These are phyloP conservation scores for Neurospora sp. DNA, from an alignment of 495 filamentous ascomycete genomes.

Conservation along the genomic window DNA sequence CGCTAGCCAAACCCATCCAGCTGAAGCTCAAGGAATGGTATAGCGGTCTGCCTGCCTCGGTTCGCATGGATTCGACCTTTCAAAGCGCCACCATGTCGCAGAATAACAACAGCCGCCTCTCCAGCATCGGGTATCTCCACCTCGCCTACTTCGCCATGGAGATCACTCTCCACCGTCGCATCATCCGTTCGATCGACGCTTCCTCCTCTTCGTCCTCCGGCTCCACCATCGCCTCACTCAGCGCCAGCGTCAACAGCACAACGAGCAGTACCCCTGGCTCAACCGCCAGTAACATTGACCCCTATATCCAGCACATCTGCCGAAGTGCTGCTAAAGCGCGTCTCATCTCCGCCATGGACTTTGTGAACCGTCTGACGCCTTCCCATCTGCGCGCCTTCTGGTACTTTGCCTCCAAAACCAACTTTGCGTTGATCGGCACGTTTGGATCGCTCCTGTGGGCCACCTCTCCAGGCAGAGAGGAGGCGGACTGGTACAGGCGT, in stretches of 20 bases:
- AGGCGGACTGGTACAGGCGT: conserved; percentile 89
- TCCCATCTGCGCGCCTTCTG: conserved; percentile 66
- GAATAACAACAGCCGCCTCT: conserved; percentile 29
- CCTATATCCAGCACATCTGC: conserved; percentile 85
- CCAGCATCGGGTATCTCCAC: conserved; percentile 63
- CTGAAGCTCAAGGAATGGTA: conserved; percentile 79
- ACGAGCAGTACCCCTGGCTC: neutral
- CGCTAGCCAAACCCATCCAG: conserved; percentile 72
- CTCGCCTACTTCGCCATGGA: conserved; percentile 78
- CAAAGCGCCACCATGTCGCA: conserved; percentile 20
- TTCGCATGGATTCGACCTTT: conserved; percentile 56
- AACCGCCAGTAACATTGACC: conserved; percentile 35
- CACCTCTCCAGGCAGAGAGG: conserved; percentile 74
- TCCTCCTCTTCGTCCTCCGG: conserved; percentile 17
- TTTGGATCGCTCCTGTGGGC: conserved; percentile 78
- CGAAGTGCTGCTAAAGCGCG: conserved; percentile 80
- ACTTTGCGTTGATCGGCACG: conserved; percentile 73
- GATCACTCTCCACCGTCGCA: conserved; percentile 74
- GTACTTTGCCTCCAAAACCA: conserved; percentile 73
- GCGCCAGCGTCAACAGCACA: conserved; percentile 3
- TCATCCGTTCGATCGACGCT: conserved; percentile 58
- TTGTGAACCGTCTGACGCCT: conserved; percentile 63
- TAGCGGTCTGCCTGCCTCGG: conserved; percentile 47
- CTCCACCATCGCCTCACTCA: conserved; percentile 1
- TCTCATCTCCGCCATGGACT: conserved; percentile 67